These are phyloP conservation scores for Podaxis sp. DNA, from an alignment of 768 basidiomycete species.

Conservation along the genomic window DNA sequence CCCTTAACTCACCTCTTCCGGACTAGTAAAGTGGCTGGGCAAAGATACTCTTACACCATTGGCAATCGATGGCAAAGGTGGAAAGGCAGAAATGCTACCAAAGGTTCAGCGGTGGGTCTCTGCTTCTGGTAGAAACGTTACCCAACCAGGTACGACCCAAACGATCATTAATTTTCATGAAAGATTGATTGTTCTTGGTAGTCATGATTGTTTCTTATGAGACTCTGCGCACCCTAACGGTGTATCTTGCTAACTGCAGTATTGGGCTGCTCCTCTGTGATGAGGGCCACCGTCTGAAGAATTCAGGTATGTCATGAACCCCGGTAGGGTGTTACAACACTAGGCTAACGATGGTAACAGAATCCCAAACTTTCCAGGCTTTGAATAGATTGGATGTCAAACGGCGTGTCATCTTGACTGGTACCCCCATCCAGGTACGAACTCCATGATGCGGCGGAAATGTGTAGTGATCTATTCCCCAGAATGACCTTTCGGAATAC, in stretches of 20 bases:
- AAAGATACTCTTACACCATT: slow-evolving; percentile 78
- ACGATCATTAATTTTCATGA: not conserved
- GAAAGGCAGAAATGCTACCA: slow-evolving; percentile 75
- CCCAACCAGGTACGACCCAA: slow-evolving; percentile 71
- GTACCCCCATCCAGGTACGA: slow-evolving; percentile 84
- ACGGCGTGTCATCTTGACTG: slow-evolving; percentile 90
- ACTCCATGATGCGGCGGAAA: not conserved
- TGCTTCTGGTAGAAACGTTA: slow-evolving; percentile 84
- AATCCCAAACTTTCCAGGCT: slow-evolving; percentile 84
- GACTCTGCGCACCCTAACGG: slow-evolving; percentile 79
- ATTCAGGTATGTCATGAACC: slow-evolving; percentile 65
- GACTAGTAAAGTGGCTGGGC: slow-evolving; percentile 92
- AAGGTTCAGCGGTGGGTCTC: slow-evolving; percentile 89
- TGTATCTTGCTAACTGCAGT: slow-evolving; percentile 71
- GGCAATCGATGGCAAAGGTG: slow-evolving; percentile 90
- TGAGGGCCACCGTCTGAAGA: slow-evolving; percentile 96
- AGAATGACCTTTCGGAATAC: slow-evolving; percentile 95
- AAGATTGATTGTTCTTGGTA: slow-evolving; percentile 27
- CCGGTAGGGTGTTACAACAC: not conserved
- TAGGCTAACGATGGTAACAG: slow-evolving; percentile 33
- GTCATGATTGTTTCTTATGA: slow-evolving; percentile 99
- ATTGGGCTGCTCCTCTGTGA: slow-evolving; percentile 95
- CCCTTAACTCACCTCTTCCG: not conserved
- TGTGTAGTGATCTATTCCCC: not conserved
- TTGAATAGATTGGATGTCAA: slow-evolving; percentile 81